Evolutionary conservation across 2,329 filamentous ascomycete genomes (phyloP).

Genomic region (Monosporascus ibericus): DNA sequence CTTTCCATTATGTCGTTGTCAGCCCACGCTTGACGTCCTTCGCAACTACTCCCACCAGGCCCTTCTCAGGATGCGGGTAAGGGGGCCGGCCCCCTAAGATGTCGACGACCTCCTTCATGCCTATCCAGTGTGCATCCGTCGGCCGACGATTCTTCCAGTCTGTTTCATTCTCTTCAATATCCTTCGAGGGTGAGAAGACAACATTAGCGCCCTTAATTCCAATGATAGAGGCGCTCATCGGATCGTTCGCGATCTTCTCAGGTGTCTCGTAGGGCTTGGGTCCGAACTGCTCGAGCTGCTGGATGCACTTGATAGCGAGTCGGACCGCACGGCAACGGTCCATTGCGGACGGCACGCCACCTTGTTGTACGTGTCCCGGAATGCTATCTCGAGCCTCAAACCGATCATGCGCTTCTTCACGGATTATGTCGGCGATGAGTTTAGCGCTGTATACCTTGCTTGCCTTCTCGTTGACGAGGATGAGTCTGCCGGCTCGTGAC

Average conservation of each 20-base stretch:
- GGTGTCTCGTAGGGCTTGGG: slow-evolving; percentile 50
- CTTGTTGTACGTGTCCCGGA: slow-evolving; percentile 91
- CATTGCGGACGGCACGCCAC: slow-evolving; percentile 89
- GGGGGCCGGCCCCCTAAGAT: slow-evolving; percentile 68
- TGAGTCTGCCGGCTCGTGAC: slow-evolving; percentile 83
- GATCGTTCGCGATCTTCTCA: slow-evolving; percentile 65
- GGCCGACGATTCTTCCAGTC: slow-evolving; percentile 91
- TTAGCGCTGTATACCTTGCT: slow-evolving; percentile 87
- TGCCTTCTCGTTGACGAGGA: slow-evolving; percentile 94
- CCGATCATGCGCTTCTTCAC: slow-evolving; percentile 81
- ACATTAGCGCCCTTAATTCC: slow-evolving; percentile 88
- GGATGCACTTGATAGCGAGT: slow-evolving; percentile 88
- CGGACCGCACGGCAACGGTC: slow-evolving; percentile 88
- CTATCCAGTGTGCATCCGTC: slow-evolving; percentile 78
- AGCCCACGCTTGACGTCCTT: slow-evolving; percentile 58
- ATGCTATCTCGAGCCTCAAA: slow-evolving; percentile 92
- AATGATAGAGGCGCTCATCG: slow-evolving; percentile 73
- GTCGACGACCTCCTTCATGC: slow-evolving; percentile 75
- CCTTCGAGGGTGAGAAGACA: slow-evolving; percentile 76
- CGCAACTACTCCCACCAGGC: slow-evolving; percentile 45
- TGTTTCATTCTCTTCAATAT: slow-evolving; percentile 76
- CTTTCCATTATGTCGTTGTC: slow-evolving; percentile 3
- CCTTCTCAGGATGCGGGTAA: slow-evolving; percentile 43
- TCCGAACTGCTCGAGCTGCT: slow-evolving; percentile 78
- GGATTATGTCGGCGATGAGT: slow-evolving; percentile 91